These are phyloP conservation scores for Wickerhamomyces tratensis DNA, from an alignment of 805 yeast species.

Conservation along the genomic window DNA sequence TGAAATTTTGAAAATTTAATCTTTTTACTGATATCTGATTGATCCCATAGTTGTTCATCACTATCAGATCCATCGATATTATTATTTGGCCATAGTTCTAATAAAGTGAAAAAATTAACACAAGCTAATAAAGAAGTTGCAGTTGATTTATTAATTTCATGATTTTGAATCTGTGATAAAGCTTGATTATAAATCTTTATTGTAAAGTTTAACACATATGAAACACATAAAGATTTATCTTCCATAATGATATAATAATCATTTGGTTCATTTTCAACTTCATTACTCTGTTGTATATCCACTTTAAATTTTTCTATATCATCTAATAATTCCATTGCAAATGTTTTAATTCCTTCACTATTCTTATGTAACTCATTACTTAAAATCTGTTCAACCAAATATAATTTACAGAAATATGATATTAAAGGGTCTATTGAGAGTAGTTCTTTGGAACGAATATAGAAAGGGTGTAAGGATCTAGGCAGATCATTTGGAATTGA, in stretches of 20 bases:
- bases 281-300: slow-evolving; percentile 14
- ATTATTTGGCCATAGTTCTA: slow-evolving; percentile 31
- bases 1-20: slow-evolving; percentile 56
- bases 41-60: slow-evolving; percentile 11
- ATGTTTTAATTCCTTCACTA: slow-evolving; percentile 44
- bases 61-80: slow-evolving; percentile 9
- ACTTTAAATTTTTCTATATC: slow-evolving; percentile 52
- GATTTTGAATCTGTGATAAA: slow-evolving; percentile 35
- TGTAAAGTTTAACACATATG: slow-evolving; percentile 48
- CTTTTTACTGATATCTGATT: slow-evolving; percentile 20
- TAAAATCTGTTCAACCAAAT: slow-evolving; percentile 68
- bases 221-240: slow-evolving; percentile 50
- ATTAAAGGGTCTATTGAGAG: slow-evolving; percentile 51
- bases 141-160: slow-evolving; percentile 33
- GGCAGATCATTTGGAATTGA: slow-evolving; percentile 15
- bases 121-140: slow-evolving; percentile 45
- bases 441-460: slow-evolving; percentile 51
- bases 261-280: slow-evolving; percentile 23
- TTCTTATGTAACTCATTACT: slow-evolving; percentile 46
- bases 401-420: slow-evolving; percentile 60
- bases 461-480: slow-evolving; percentile 25
- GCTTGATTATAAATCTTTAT: slow-evolving; percentile 46
- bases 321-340: slow-evolving; percentile 57
- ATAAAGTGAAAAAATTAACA: slow-evolving; percentile 40
- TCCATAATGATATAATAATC: slow-evolving; percentile 37